Percentiles rank a stretch among this genome's conserved stretches.
Evolutionary conservation across 192 early-diverging fungal species (phyloP).

Genomic region (Entrophospora sp.): DNA sequence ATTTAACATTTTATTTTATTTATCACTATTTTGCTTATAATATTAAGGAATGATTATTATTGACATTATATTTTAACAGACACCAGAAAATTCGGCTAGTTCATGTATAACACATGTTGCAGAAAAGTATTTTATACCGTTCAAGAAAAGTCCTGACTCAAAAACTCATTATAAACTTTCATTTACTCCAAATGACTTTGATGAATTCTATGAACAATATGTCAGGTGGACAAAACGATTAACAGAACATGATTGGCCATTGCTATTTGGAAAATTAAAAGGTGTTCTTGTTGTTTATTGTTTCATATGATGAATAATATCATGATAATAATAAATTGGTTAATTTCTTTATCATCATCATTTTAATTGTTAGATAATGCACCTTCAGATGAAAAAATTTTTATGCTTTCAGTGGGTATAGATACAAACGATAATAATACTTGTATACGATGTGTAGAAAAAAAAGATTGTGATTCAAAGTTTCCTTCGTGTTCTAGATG

Average conservation of each 20-base stretch:
- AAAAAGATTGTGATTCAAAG: no score
- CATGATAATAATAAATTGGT: no score
- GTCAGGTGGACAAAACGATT: constrained; percentile 64
- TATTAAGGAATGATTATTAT: neutral
- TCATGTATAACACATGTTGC: constrained; percentile 68
- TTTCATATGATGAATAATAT: neutral
- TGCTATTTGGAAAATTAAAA: constrained; percentile 65
- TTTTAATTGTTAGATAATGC: no score
- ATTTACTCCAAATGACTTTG: constrained; percentile 72
- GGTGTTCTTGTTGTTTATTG: neutral
- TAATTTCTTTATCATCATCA: no score
- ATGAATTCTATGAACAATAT: constrained; percentile 61
- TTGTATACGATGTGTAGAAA: no score
- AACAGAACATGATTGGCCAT: constrained; percentile 70
- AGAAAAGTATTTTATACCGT: constrained; percentile 66
- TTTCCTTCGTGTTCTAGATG: no score
- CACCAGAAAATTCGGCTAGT: constrained; percentile 70
- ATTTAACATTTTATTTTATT: neutral
- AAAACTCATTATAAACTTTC: constrained; percentile 71
- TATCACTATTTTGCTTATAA: neutral
- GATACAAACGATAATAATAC: no score
- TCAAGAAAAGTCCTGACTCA: constrained; percentile 53
- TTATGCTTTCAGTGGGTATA: no score
- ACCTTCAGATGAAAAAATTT: no score
- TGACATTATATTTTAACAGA: no score